phyloP scores from a whole-genome alignment of 495 filamentous ascomycete genomes.

The Aspergillus conjunctus region DNA sequence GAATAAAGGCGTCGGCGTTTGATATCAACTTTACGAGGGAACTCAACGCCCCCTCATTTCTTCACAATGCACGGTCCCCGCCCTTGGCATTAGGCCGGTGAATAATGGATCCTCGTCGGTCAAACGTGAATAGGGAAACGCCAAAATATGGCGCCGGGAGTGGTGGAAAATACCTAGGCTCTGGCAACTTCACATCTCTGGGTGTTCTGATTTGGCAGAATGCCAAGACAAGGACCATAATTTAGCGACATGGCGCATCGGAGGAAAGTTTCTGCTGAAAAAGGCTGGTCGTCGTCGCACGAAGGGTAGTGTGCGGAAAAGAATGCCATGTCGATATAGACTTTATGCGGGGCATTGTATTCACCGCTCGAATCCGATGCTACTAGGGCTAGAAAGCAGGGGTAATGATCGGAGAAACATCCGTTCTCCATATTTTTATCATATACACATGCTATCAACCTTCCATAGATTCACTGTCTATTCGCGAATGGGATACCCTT shows the following conservation, averaged over 20 bases:
- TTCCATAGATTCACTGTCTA: not conserved
- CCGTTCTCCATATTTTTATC: not conserved
- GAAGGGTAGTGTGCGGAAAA: not conserved
- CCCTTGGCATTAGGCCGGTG: not conserved
- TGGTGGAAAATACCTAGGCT: not conserved
- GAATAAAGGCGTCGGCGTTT: not conserved
- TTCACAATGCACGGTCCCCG: not conserved
- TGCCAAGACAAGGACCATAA: not conserved
- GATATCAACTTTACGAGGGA: not conserved
- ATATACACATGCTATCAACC: not conserved
- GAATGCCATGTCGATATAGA: not conserved
- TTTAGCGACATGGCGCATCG: no score
- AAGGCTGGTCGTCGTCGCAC: not conserved
- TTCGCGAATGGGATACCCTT: not conserved
- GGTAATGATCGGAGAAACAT: not conserved
- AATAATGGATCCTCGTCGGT: not conserved
- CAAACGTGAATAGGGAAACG: not conserved
- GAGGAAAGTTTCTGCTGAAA: not conserved
- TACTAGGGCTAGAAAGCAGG: not conserved
- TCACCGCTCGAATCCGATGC: not conserved
- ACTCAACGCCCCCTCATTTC: not conserved
- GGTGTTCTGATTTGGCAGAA: not conserved
- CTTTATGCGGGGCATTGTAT: not conserved
- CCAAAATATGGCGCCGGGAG: not conserved
- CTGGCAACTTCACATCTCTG: not conserved